phyloP scores from a whole-genome alignment of 202 grass and related monocot species.

The Schoenoplectus tabernaemontani region DNA sequence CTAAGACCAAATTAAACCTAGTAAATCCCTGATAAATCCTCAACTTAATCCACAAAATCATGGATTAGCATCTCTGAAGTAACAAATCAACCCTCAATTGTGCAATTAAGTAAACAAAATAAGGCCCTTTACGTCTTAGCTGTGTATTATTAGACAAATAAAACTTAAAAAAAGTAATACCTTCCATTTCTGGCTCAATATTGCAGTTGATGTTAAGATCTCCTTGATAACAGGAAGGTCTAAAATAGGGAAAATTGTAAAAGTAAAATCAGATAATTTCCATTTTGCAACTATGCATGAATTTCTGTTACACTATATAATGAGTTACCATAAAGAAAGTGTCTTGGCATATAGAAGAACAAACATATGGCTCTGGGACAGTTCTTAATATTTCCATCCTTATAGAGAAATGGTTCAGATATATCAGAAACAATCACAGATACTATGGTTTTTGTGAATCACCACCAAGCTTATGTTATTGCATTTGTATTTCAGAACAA shows the following conservation, averaged over 20 bases:
- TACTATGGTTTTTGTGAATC: neutral
- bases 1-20: neutral
- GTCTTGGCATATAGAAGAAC: neutral
- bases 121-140: neutral
- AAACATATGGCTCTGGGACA: neutral
- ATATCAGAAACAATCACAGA: neutral
- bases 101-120: neutral
- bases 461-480: neutral
- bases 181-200: conserved; percentile 75
- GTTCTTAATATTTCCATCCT: neutral
- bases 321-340: neutral
- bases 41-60: neutral
- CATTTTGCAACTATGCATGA: neutral
- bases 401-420: neutral
- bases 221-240: conserved; percentile 78
- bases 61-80: neutral
- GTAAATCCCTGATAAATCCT: neutral
- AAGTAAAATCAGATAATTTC: conserved; percentile 1
- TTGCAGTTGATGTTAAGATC: conserved; percentile 47
- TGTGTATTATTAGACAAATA: neutral
- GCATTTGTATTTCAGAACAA: neutral
- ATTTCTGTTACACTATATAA: neutral
- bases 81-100: neutral
- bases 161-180: conserved; percentile 16
- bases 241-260: conserved; percentile 20